Evolutionary conservation across 495 filamentous ascomycete species (phyloP).

Genomic region (Viridothelium virens): DNA sequence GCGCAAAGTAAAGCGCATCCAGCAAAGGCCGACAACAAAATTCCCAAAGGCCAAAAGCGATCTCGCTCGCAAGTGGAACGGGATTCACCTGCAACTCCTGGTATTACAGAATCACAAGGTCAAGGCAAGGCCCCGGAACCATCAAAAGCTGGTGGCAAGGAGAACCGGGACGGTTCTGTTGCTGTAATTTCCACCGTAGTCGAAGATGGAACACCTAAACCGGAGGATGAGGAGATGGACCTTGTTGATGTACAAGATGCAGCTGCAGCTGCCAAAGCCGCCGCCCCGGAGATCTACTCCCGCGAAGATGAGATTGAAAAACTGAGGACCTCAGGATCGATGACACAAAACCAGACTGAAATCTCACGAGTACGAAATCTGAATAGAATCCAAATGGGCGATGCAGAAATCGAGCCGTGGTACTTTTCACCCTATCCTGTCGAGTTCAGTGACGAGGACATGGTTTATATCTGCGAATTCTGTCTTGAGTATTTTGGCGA

Average conservation of each 20-base stretch:
- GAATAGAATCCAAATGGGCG: constrained; percentile 84
- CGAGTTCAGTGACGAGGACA: constrained; percentile 72
- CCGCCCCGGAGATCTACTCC: constrained; percentile 51
- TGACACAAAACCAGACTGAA: constrained; percentile 97
- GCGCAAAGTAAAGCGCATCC: constrained; percentile 34
- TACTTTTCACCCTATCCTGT: constrained; percentile 97
- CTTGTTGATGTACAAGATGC: constrained; percentile 59
- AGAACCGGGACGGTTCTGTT: constrained; percentile 51
- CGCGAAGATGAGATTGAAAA: constrained; percentile 94
- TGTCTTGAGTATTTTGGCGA: constrained; percentile 86
- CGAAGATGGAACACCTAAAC: constrained; percentile 45
- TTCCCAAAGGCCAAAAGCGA: constrained; percentile 50
- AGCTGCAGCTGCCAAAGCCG: constrained; percentile 44
- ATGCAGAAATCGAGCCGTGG: constrained; percentile 89
- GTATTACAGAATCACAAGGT: constrained; percentile 40
- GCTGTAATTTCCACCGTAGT: constrained; percentile 44
- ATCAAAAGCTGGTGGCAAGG: constrained; percentile 55
- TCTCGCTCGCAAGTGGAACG: constrained; percentile 40
- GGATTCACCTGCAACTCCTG: constrained; percentile 52
- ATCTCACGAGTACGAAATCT: constrained; percentile 94
- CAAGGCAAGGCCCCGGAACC: constrained; percentile 45
- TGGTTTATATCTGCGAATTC: constrained; percentile 96
- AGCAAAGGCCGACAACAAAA: constrained; percentile 30
- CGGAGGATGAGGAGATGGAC: constrained; percentile 52
- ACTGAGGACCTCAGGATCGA: constrained; percentile 83